Evolutionary conservation across 139 green algal genomes (phyloP), one percentile per base, ranked within the genome.

Genomic region (Marvania coccoides): DNA sequence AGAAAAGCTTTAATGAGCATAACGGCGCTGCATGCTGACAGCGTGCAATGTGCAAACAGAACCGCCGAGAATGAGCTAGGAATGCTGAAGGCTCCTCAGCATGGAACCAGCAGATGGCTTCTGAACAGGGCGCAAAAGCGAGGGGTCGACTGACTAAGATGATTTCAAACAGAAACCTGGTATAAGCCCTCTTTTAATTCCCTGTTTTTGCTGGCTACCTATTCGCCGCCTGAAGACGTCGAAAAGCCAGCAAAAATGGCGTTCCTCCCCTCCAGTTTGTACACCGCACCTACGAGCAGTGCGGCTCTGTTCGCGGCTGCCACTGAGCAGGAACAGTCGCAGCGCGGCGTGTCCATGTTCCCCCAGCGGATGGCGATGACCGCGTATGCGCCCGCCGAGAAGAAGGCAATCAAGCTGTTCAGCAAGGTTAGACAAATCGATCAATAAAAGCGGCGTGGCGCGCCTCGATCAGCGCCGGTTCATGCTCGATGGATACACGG

Each of bases 371-470:
- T 29, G 23, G n/a, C 28, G 29, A 35, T 66, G 31, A 56, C 58
- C 5, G 65, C 53, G 7, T 47, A 51, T 47, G 63, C 79, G 6
- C 61, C 76, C 12, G 24, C 63, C 2, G 78, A 83, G 61, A 70
- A 81, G 67, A 71, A 72, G 45, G 81, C 78, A 59, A 85, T 84
- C 47, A 29, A 69, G n/a, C 42, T 80, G 31, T 80, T 46, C 38
- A 46, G 33, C 5, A 33, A 30, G 59, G 9, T 59, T 23, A 68
- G 51, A 28, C 46, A 59, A 34, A 5, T 29, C 40, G 31, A 26
- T 29, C n/a, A 35, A n/a, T 12, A 33, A 42, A 14, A 4, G 35
- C 5, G 13, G 38, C 6, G 26, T 13, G 14, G 9, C 3, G 35
- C 24, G n/a, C n/a, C n/a, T 14, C 23, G 5, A 59, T 7, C 5